Conservation (phyloP, 768 basidiomycete genomes). For the Galerina sulciceps region DNA sequence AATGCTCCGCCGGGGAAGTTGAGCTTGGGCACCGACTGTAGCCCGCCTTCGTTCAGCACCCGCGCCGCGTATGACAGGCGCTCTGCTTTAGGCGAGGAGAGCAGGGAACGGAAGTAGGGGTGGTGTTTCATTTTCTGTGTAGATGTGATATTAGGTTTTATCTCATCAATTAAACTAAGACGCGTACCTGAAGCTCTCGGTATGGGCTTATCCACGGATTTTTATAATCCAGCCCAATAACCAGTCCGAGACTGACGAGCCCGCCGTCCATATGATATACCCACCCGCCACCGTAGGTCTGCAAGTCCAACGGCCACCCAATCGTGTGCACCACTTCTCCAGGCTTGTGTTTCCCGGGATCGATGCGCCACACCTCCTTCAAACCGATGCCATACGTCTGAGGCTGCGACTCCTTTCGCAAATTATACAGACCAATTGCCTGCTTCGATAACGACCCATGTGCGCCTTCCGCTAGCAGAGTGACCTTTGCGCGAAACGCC, state of each 20-base stretch:
- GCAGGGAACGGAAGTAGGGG: conserved; percentile 83
- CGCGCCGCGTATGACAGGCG: conserved; percentile 93
- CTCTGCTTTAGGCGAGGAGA: conserved; percentile 63
- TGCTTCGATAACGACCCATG: conserved; percentile 91
- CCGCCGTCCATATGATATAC: conserved; percentile 95
- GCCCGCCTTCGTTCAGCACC: conserved; percentile 89
- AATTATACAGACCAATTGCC: conserved; percentile 71
- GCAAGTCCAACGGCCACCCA: conserved; percentile 87
- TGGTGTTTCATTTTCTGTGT: conserved; percentile 88
- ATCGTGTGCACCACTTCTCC: conserved; percentile 91
- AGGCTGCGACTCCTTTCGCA: conserved; percentile 72
- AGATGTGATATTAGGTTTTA: neutral
- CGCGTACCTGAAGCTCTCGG: conserved; percentile 88
- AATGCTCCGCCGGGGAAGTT: conserved; percentile 94
- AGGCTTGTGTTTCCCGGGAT: conserved; percentile 60
- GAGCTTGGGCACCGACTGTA: conserved; percentile 85
- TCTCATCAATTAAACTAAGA: conserved; percentile 3
- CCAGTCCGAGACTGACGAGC: conserved; percentile 88
- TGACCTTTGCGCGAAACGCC: conserved; percentile 92
- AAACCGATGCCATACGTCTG: conserved; percentile 97
- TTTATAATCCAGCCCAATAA: conserved; percentile 91
- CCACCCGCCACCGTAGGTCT: conserved; percentile 93
- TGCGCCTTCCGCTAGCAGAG: conserved; percentile 92
- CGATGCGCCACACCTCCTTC: conserved; percentile 97
- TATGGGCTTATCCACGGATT: conserved; percentile 95